Evolutionary conservation across 1,284 basidiomycete species (phyloP), one percentile per base, ranked within the genome.

Genomic region (Boletus sp.): DNA sequence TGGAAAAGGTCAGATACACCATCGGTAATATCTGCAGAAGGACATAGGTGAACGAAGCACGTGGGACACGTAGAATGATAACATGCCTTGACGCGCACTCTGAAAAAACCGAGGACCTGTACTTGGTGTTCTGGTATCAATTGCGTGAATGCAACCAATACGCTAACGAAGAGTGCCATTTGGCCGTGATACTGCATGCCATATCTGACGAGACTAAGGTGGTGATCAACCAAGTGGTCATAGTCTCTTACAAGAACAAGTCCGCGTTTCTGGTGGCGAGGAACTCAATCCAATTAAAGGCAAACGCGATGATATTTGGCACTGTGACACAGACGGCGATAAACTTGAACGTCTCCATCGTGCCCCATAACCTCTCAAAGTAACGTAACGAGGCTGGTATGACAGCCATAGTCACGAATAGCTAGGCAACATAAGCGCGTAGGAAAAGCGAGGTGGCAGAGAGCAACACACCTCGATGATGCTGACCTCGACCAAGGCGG

Each of bases 101-200:
- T 94, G 65, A 97, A 71, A 36, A 92, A 77, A 41, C 95, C 94
- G 63, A 98, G 82, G 16, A 98, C 70, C 72, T 98, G 96, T 7
- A 99, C 88, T 74, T 98, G 96, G 68, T 99, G 95, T 73, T 99
- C 96, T 29, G 97, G 96, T 64, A 98, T 98, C 57, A 97, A 77
- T 73, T 99, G 96, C 2, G 95, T 98, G 75, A 98, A 97, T 12
- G 95, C 96, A 55, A 99, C 96, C 41, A 99, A 81, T 63, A 96
- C 83, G 5, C 86, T 92, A 50, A 88, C 88, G 69, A 97, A 93
- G n/a, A 99, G 78, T 3, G 93, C 91, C 80, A 92, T 92, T 73
- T 96, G 86, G 29, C 96, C 96, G 68, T 94, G 93, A 73, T 96
- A 98, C 50, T 86, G 83, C 78, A 92, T 87, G 29, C 88, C 92